A percentile compares a stretch with the other conserved stretches of the same genome.
These are phyloP conservation scores for Bolboschoenus planiculmis DNA, from an alignment of 176 grass and related monocot genomes.

Conservation along the genomic window DNA sequence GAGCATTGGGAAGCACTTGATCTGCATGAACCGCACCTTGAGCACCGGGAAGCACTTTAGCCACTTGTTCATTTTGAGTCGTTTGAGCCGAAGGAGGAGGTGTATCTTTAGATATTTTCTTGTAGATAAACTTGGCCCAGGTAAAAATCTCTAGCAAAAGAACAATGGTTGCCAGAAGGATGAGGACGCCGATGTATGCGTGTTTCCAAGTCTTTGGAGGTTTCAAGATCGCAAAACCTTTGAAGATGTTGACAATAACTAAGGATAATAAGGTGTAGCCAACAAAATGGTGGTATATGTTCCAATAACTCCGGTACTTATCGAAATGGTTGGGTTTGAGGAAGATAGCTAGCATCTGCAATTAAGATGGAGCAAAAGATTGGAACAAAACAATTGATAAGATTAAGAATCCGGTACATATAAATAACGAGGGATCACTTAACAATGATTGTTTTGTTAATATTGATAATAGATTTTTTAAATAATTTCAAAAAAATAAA, in stretches of 20 bases:
- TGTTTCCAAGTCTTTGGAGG: slow-evolving; percentile 42
- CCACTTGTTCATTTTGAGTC: too few species aligned
- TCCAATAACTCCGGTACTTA: slow-evolving; percentile 57
- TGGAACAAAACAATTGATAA: too few species aligned
- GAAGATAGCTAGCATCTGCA: slow-evolving; percentile 47
- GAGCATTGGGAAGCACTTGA: too few species aligned
- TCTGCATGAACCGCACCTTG: too few species aligned
- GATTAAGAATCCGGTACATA: too few species aligned
- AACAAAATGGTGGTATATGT: slow-evolving; percentile 53
- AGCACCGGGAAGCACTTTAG: too few species aligned
- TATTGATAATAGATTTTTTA: too few species aligned
- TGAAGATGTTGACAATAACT: slow-evolving; percentile 52
- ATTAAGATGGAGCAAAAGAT: background rate
- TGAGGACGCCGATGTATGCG: slow-evolving; percentile 28
- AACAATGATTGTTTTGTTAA: too few species aligned
- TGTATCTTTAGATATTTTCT: background rate
- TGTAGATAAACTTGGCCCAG: slow-evolving; percentile 20
- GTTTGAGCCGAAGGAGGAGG: too few species aligned
- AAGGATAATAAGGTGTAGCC: slow-evolving; percentile 49
- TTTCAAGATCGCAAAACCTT: slow-evolving; percentile 42
- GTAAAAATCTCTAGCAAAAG: slow-evolving; percentile 34
- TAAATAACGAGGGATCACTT: too few species aligned
- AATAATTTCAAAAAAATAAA: too few species aligned
- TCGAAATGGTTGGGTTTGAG: slow-evolving; percentile 47
- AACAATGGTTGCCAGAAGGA: slow-evolving; percentile 21